Conservation (phyloP, 108 stramenopile genomes). For the Fistulifera pelliculosa region DNA sequence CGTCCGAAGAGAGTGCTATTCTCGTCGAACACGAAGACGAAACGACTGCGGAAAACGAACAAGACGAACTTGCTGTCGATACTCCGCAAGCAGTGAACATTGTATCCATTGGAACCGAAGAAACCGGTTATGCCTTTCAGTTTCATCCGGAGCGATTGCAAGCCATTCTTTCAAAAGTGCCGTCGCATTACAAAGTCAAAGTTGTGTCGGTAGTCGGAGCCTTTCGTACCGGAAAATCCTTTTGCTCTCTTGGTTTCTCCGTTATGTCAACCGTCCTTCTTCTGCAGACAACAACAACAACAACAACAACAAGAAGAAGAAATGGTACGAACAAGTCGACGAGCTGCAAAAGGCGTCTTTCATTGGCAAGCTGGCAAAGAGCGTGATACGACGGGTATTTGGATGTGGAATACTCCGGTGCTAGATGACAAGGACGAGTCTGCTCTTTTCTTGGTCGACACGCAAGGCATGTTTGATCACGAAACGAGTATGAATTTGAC, state of each 20-base stretch:
- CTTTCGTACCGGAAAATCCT: conserved; percentile 97
- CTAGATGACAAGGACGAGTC: conserved; percentile 53
- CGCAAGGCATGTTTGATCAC: conserved; percentile 99
- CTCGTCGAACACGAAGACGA: no score
- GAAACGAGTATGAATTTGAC: conserved; percentile 96
- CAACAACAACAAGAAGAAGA: no score
- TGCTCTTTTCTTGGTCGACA: conserved; percentile 93
- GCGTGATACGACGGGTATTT: conserved; percentile 97
- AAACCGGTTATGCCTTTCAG: conserved; percentile 69
- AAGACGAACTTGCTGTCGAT: neutral
- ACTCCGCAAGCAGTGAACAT: conserved; percentile 54
- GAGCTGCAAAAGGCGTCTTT: conserved; percentile 69
- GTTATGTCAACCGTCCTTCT: conserved; percentile 52
- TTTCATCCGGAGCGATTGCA: conserved; percentile 78
- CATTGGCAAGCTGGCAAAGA: conserved; percentile 92
- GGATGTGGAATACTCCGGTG: conserved; percentile 97
- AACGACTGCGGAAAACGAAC: no score
- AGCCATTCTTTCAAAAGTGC: conserved; percentile 62
- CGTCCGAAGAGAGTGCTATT: no score
- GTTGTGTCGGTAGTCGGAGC: conserved; percentile 96
- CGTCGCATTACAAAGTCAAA: conserved; percentile 80
- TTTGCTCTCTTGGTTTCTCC: conserved; percentile 90
- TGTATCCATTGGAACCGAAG: conserved; percentile 76
- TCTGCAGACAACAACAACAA: conserved; percentile 4
- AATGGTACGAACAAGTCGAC: conserved; percentile 61